Percentiles rank a stretch among this genome's conserved stretches.
These are phyloP conservation scores for Saccharomycopsis synnaedendra DNA, from an alignment of 805 yeast genomes.

Conservation along the genomic window DNA sequence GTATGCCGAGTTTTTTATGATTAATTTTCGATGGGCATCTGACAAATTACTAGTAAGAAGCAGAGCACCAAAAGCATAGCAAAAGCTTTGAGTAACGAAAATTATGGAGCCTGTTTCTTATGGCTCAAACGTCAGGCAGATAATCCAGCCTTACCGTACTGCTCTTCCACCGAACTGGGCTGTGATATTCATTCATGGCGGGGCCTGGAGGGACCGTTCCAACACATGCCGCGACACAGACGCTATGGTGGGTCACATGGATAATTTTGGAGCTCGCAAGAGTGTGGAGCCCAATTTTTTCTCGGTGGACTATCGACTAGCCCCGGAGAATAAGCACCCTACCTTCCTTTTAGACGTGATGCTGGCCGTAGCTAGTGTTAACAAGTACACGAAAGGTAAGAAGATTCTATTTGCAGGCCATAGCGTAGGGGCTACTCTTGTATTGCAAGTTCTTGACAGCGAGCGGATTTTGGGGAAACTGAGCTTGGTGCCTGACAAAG, in stretches of 20 bases:
- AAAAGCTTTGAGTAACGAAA: too few species aligned
- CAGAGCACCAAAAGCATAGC: too few species aligned
- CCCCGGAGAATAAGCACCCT: conserved; percentile 47
- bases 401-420: conserved; percentile 46
- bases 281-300: conserved; percentile 20
- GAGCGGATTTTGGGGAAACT: conserved; percentile 6
- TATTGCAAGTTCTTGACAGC: conserved; percentile 37
- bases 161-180: conserved; percentile 18
- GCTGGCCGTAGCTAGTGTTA: conserved; percentile 26
- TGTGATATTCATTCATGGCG: conserved; percentile 68
- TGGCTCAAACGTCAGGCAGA: too few species aligned
- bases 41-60: too few species aligned
- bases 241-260: conserved; percentile 18
- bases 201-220: conserved; percentile 72
- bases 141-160: neutral
- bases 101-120: too few species aligned
- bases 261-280: conserved; percentile 4
- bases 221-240: conserved; percentile 49
- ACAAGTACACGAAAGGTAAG: conserved; percentile 11
- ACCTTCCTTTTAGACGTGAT: conserved; percentile 45
- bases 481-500: conserved; percentile 6
- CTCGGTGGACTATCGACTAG: conserved; percentile 53
- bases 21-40: too few species aligned
- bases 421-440: conserved; percentile 69
- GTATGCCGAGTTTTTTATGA: too few species aligned